These are phyloP conservation scores for Yarrowia sp. DNA, from an alignment of 805 yeast genomes.

Conservation along the genomic window DNA sequence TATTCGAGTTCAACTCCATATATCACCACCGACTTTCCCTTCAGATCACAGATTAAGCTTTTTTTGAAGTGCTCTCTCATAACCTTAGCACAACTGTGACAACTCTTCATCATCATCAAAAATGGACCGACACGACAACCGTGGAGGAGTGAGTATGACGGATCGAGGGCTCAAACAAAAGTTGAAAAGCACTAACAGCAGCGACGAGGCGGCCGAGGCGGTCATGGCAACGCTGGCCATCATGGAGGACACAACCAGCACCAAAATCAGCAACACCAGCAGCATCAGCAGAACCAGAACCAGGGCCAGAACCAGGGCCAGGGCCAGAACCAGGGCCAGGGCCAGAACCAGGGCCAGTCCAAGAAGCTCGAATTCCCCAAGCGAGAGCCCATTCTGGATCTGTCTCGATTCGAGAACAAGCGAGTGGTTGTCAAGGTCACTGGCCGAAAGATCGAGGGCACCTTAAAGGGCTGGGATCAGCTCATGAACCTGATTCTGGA, in stretches of 20 bases:
- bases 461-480: conserved; percentile 88
- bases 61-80: background rate
- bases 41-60: no score
- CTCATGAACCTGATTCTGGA: conserved; percentile 80
- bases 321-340: conserved; percentile 24
- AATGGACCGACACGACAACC: conserved; percentile 27
- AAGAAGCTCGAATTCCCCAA: conserved; percentile 65
- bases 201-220: conserved; percentile 29
- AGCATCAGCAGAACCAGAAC: conserved; percentile 24
- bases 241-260: conserved; percentile 27
- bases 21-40: no score
- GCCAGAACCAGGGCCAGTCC: conserved; percentile 35
- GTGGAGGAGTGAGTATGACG: conserved; percentile 27
- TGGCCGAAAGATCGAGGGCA: conserved; percentile 80
- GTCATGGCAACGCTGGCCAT: conserved; percentile 30
- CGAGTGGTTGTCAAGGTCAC: conserved; percentile 72
- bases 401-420: conserved; percentile 72
- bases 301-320: conserved; percentile 25
- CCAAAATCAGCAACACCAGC: conserved; percentile 29
- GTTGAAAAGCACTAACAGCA: background rate
- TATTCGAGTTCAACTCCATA: no score
- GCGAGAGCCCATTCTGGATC: conserved; percentile 83
- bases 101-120: conserved; percentile 15
- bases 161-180: background rate
- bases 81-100: conserved; percentile 12